Conservation (phyloP, 139 green algal genomes). For the Coelastrella sp. region DNA sequence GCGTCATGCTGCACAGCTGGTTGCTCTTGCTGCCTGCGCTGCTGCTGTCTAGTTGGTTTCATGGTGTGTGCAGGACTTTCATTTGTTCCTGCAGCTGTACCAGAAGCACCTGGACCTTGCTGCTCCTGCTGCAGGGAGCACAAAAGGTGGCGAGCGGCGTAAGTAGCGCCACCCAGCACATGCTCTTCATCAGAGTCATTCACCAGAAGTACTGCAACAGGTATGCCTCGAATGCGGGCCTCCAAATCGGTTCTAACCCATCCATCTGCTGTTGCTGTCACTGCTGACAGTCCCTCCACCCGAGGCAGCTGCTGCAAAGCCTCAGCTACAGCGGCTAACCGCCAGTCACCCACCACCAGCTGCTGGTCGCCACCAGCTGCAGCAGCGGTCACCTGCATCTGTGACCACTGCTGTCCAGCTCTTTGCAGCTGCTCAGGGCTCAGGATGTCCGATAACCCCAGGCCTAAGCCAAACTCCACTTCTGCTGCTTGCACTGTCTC, state of each 20-base stretch:
- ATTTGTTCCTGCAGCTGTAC: not conserved
- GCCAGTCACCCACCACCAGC: not conserved
- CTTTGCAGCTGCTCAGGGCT: constrained; percentile 11
- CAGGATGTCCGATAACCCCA: not conserved
- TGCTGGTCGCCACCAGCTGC: not conserved
- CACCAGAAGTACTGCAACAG: constrained; percentile 18
- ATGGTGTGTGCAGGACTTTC: too few relatives aligned
- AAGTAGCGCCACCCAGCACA: not conserved
- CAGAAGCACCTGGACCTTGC: not conserved
- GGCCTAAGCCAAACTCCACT: not conserved
- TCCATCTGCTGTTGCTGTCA: not conserved
- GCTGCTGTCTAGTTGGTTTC: not conserved
- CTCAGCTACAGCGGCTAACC: not conserved
- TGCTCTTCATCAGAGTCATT: not conserved
- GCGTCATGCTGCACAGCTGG: not conserved
- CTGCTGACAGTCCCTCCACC: not conserved
- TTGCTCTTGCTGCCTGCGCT: not conserved
- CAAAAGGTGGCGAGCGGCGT: not conserved
- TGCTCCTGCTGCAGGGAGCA: not conserved
- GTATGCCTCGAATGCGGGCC: not conserved
- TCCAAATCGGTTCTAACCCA: not conserved
- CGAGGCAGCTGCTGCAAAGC: constrained; percentile 14
- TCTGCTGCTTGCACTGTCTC: not conserved
- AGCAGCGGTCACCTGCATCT: constrained; percentile 1
- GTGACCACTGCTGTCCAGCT: not conserved